Evolutionary conservation across 2,329 filamentous ascomycete genomes (phyloP), one percentile per base, ranked within the genome.

Genomic region (Pseudocercospora fijiensis): DNA sequence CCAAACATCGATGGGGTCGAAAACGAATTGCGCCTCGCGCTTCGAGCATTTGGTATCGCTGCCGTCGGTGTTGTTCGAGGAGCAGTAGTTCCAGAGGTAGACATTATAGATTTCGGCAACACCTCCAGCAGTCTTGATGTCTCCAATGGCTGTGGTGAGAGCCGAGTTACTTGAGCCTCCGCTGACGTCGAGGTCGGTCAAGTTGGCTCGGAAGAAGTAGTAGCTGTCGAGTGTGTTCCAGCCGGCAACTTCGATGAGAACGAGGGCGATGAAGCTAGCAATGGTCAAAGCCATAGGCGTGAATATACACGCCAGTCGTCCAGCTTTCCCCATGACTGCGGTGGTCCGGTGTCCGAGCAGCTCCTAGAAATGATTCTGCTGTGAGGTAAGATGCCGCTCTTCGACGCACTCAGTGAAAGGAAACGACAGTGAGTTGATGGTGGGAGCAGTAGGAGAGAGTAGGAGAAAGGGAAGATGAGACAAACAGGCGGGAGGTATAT

Each of bases 71-170:
- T 75, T 81, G 69, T 84, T 83, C 69, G 82, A 77, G 57, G 83
- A 78, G 85, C 95, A 98, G 84, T 92, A 96, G 75, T 90, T 90
- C 90, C 91, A 96, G 41, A 98, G 83, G 74, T 85, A 86, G 74
- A 98, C 83, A 65, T 90, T 85, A 84, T 97, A 98, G 73, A 87
- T 83, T 75, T 94, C 87, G 72, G 84, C 85, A 64, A 96, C 84
- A 60, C 85, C 68, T 59, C 73, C 72, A 49, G 76, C 70, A 4
- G 74, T 70, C 37, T 76, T 72, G 47, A 75, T 73, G 57, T 74
- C 71, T 10, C 78, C 71, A 60, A 83, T 75, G 11, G 81, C 74
- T 18, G 63, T 60, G 8, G 70, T 65, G 45, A 78, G 65, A 27
- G 78, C 75, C 41, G 71, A 73, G 57, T 70, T 70, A 13, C 55